These are phyloP conservation scores for Prillingera fragicola DNA, from an alignment of 1,284 basidiomycete genomes.

Conservation along the genomic window DNA sequence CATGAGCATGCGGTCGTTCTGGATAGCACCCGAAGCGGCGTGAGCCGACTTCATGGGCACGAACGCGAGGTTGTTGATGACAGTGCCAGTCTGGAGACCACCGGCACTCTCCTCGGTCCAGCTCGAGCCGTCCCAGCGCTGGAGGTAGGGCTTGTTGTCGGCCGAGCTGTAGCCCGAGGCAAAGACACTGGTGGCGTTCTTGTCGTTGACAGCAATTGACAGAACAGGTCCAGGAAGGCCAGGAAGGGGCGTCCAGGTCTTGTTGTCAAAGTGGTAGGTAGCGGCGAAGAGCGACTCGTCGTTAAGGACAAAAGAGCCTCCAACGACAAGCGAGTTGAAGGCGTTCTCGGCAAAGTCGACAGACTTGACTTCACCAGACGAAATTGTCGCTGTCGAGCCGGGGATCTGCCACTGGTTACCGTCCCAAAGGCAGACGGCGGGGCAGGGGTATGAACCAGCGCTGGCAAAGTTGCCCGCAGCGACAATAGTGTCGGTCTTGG, in stretches of 20 bases:
- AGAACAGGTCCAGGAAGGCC: conserved; percentile 81
- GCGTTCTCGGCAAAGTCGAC: conserved; percentile 56
- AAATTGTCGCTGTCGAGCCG: conserved; percentile 66
- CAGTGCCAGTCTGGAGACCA: conserved; percentile 39
- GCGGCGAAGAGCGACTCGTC: conserved; percentile 63
- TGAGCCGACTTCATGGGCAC: conserved; percentile 70
- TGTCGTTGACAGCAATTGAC: conserved; percentile 76
- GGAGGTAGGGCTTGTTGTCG: conserved; percentile 63
- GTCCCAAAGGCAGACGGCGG: conserved; percentile 74
- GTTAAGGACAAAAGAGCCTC: conserved; percentile 65
- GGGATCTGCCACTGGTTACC: conserved; percentile 73
- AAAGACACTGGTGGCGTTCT: conserved; percentile 77
- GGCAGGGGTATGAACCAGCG: conserved; percentile 70
- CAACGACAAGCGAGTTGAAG: conserved; percentile 59
- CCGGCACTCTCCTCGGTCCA: conserved; percentile 63
- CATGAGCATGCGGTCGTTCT: conserved; percentile 83
- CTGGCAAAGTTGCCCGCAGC: conserved; percentile 80
- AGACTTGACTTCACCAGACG: conserved; percentile 67
- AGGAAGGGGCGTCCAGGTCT: conserved; percentile 63
- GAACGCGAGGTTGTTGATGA: conserved; percentile 75
- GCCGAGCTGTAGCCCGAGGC: conserved; percentile 72
- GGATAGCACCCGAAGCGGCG: conserved; percentile 57
- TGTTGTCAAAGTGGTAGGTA: conserved; percentile 59
- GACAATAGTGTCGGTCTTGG: conserved; percentile 62
- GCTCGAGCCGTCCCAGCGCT: conserved; percentile 69